Conservation (phyloP, 106 monocot species). For the Xerophyta viscosa region DNA sequence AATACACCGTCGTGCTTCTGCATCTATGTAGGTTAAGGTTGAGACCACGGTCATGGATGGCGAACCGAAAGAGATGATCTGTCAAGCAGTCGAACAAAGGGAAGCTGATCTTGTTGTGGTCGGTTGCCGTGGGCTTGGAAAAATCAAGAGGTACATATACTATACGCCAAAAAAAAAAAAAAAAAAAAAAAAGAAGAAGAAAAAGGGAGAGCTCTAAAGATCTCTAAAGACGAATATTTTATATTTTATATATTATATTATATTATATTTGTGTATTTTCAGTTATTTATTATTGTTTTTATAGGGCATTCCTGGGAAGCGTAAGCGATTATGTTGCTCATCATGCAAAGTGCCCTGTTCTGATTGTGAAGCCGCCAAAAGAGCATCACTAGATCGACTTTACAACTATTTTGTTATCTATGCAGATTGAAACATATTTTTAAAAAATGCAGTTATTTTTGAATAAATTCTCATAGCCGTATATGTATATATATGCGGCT, state of each 20-base stretch:
- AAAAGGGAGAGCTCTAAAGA: too few relatives aligned
- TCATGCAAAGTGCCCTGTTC: slow-evolving; percentile 8
- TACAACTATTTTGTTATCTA: too few relatives aligned
- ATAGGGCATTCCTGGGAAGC: slow-evolving; percentile 67
- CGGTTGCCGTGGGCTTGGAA: slow-evolving; percentile 57
- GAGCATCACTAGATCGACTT: not conserved
- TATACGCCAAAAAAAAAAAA: too few relatives aligned
- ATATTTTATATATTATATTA: not conserved
- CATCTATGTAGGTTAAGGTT: slow-evolving; percentile 19
- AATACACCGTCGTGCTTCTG: not conserved
- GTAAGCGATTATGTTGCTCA: slow-evolving; percentile 61
- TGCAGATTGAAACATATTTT: too few relatives aligned
- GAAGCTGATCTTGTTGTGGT: slow-evolving; percentile 45
- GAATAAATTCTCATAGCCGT: too few relatives aligned
- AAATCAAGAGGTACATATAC: slow-evolving; percentile 62
- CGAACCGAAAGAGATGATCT: slow-evolving; percentile 58
- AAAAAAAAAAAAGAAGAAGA: too few relatives aligned
- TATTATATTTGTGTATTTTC: not conserved
- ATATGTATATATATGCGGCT: too few relatives aligned
- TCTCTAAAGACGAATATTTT: not conserved
- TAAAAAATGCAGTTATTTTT: too few relatives aligned
- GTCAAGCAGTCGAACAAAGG: slow-evolving; percentile 36
- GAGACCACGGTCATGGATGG: slow-evolving; percentile 41
- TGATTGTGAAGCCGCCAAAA: not conserved
- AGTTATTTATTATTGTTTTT: slow-evolving; percentile 1